Base-by-base conservation (phyloP, 2,329 filamentous ascomycete genomes). In the Aquanectria penicillioides region DNA sequence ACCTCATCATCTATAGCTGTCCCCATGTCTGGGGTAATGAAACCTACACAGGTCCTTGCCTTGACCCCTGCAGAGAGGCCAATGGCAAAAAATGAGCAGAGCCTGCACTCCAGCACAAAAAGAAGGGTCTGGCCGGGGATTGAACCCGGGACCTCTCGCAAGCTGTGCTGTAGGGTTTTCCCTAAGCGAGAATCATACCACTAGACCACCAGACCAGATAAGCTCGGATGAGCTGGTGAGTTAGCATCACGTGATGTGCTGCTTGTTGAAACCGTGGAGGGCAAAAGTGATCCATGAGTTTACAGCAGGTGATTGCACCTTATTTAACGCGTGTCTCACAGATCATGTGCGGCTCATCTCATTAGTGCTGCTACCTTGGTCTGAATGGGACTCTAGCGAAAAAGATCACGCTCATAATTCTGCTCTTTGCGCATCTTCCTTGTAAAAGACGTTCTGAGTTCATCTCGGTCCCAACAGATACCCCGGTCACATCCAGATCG, bases 181-280 rank as follows among this genome's bases (percentile, higher is more conserved):
- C 85, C 86, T 88, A 87, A 87, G 86, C 85, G 84, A 86, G 85
- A 87, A 88, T 87, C 84, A 87, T 88, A 87, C 85, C 85, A 83
- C 85, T 86, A 86, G 84, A 86, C 83, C 83, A 86, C 75, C 77
- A 78, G 77, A 78, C 77, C 78, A 7, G 10, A 4, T 15, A 41
- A 49, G 53, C 44, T 49, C n/a, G 10, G 15, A 28, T 25, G 53
- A 50, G 31, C 28, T 44, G 9, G n/a, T 13, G n/a, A n/a, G 3
- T 15, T 17, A 41, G 20, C 36, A 55, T 55, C 52, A 55, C 52
- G 52, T 55, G 52, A 55, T 50, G 53, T 55, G 34, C 4, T 53
- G 17, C 23, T 56, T 23, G 28, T 23, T 56, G 53, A 10, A 4
- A 28, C 4, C 7, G 0, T 3, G 2, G 1, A 1, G 1, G 2